A percentile compares a stretch with the other conserved stretches of the same genome.
Conservation (phyloP, 768 basidiomycete genomes). For the Rhodocollybia butyracea region DNA sequence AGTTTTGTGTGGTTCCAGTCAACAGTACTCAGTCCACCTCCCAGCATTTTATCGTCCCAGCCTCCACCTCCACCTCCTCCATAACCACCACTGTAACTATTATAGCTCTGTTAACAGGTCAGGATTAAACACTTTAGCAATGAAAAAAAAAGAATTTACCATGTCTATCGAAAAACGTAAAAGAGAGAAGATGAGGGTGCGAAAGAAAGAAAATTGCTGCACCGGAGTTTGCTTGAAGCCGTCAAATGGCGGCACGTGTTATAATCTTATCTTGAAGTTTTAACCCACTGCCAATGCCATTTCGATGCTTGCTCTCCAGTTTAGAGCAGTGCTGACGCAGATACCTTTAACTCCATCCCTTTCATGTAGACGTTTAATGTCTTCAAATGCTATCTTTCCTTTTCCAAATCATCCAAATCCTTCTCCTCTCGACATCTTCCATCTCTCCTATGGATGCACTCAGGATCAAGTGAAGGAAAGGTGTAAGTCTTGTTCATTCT, state of each 20-base stretch:
- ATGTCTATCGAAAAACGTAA: conserved; percentile 2
- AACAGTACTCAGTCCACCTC: conserved; percentile 75
- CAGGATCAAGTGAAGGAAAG: conserved; percentile 33
- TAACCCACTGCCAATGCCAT: not conserved
- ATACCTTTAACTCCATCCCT: not conserved
- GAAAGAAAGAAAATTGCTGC: conserved; percentile 1
- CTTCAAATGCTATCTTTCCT: conserved; percentile 2
- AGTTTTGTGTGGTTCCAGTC: conserved; percentile 80
- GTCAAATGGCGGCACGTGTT: not conserved
- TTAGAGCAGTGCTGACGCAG: not conserved
- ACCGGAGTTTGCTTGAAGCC: not conserved
- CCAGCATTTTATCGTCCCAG: conserved; percentile 69
- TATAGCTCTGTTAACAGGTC: not conserved
- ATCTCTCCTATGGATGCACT: conserved; percentile 30
- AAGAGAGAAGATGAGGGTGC: not conserved
- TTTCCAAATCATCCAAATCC: conserved; percentile 27
- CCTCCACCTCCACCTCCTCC: conserved; percentile 9
- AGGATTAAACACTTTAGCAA: not conserved
- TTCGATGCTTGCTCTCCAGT: not conserved
- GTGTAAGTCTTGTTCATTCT: conserved; percentile 25
- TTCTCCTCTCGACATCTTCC: conserved; percentile 37
- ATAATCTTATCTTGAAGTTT: not conserved
- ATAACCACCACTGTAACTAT: not conserved
- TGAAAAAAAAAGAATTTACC: not conserved
- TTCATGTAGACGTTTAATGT: not conserved